These are phyloP conservation scores for Flaveria linearis DNA, from an alignment of 129 eudicot species.

Conservation along the genomic window DNA sequence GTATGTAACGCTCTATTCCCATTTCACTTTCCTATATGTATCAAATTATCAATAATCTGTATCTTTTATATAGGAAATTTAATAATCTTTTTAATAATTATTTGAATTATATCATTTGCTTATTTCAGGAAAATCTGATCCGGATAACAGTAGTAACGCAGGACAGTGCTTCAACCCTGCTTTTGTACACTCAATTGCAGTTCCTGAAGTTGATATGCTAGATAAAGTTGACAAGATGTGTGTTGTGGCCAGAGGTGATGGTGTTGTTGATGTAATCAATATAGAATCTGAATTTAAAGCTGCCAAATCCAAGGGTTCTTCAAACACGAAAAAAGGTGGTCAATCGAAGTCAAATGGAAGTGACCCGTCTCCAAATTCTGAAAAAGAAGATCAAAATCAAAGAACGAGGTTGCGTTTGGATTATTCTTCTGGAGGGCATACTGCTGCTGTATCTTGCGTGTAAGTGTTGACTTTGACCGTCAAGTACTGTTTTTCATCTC, in stretches of 20 bases:
- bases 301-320: constrained; percentile 42
- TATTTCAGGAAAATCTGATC: constrained; percentile 42
- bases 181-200: constrained; percentile 78
- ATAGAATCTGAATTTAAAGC: constrained; percentile 66
- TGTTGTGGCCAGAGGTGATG: constrained; percentile 94
- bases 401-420: constrained; percentile 64
- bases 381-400: constrained; percentile 40
- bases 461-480: constrained; percentile 44
- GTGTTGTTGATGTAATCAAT: constrained; percentile 71
- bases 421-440: constrained; percentile 83
- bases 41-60: background rate
- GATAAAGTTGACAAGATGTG: constrained; percentile 72
- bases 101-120: background rate
- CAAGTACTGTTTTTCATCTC: background rate
- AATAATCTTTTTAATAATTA: background rate
- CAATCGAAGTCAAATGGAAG: constrained; percentile 43
- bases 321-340: constrained; percentile 39
- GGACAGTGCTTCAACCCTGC: constrained; percentile 88
- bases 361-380: constrained; percentile 30
- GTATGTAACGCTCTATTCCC: constrained; percentile 36
- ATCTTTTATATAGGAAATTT: background rate
- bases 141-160: constrained; percentile 38
- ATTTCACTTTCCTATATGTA: constrained; percentile 7
- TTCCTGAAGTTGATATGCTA: constrained; percentile 75
- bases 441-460: constrained; percentile 95